Base-by-base conservation (phyloP, 2,329 filamentous ascomycete species). In the Clonostachys byssicola region DNA sequence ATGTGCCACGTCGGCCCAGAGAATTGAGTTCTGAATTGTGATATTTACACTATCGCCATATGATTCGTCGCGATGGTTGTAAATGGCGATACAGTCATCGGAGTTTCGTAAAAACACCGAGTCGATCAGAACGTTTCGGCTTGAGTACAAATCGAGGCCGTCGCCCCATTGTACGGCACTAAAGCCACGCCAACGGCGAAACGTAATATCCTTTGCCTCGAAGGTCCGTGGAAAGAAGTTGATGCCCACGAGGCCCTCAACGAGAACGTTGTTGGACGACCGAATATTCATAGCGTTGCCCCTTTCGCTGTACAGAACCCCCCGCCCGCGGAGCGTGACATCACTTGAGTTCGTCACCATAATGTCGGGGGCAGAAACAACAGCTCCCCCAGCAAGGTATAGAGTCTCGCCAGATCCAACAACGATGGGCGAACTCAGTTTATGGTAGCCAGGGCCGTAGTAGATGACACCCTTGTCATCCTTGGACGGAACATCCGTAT, bases 11-110 rank as follows among this genome's bases (percentile, higher is more conserved):
- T 64, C 63, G 1, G 63, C 57, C 52, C 57, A 56, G 14, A 65
- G 47, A 3, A 52, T 47, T 12, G 55, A 61, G 44, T 65, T 55
- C 30, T 56, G 54, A 10, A 65, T 46, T 0, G 57, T 61, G 34
- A 66, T 59, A 30, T 65, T 63, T 7, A 40, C 47, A 2, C 59
- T 59, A 45, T 65, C 50, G 17, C 61, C 61, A 38, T 58, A 60
- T 34, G 53, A 64, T 18, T 59, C 40, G 45, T 51, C 52, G 10
- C 61, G 60, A 45, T 63, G 61, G 16, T 56, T 49, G 45, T 64
- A 64, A 9, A 64, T 43, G 12, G 64, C 63, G 35, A 66, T 56
- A 16, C 44, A 58, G 47, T 66, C 63, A 42, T 67, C 63, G 1
- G 62, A 64, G 43, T 60, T 66, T 8, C 64, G 56, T 48, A 67